Evolutionary conservation across 306 rosid species (phyloP), one percentile per base, ranked within the genome.

Genomic region (Begonia peltatifolia): DNA sequence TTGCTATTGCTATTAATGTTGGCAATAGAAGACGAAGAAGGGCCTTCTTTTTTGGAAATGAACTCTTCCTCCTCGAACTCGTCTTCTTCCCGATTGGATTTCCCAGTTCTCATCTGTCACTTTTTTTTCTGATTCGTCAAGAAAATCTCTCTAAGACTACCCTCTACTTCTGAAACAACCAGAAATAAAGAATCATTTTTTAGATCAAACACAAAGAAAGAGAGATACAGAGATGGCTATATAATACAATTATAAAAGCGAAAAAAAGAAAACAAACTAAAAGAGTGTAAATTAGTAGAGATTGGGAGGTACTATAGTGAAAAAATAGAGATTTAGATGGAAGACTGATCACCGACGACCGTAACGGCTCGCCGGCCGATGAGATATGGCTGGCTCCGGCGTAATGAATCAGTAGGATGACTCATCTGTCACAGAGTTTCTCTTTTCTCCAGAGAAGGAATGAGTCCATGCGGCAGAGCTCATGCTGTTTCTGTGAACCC

Each of bases 51-150:
- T 57, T 71, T 81, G 11, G 83, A 68, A 51, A 62, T 79, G 57
- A 79, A 74, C 12, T 79, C 99, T 6, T 81, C 99, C 0, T 86
- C 94, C 20, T 92, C 99, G 75, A 76, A 92, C 67, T 83, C 99
- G 4, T 86, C 94, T 46, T 92, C 99, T 53, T 83, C 94, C 43
- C 65, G 86, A 41, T 59, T 79, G 62, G 76, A 75, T 59, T 92
- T 92, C 53, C 79, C 86, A 12, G 82, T 73, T 74, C 87, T 86
- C 99, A 92, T 92, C 56, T 49, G 71, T 55, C 43, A 1, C 2
- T 25, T 25, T 6, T 6, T 25, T 6, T 25, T 25, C 4, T 57
- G 43, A 17, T 18, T 9, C 47, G 4, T 53, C 47, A 25, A 36
- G 14, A 15, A 20, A 30, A 5, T 30, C 38, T 30, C 38, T 30